A percentile compares a stretch with the other conserved stretches of the same genome.
phyloP scores from a whole-genome alignment of 208 protist genomes.

The Acanthamoeba castellanii region DNA sequence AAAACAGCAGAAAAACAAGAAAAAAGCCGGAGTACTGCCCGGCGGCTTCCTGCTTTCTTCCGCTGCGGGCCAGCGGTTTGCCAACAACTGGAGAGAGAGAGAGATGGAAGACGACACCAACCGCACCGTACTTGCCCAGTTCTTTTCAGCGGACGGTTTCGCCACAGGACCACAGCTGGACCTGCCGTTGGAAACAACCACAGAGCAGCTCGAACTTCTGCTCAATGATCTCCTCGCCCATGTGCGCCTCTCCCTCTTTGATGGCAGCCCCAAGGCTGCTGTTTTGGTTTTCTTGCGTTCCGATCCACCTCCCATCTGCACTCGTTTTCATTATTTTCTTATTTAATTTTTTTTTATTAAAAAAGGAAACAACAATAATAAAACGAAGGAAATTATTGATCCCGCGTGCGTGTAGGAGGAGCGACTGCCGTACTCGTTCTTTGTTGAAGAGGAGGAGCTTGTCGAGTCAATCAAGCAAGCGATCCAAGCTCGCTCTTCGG shows the following conservation, averaged over 20 bases:
- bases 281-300: too few relatives aligned
- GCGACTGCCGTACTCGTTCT: slow-evolving; percentile 96
- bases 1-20: neutral
- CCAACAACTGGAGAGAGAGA: neutral
- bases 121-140: slow-evolving; percentile 84
- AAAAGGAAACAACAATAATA: neutral
- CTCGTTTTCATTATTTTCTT: too few relatives aligned
- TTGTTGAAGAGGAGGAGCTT: slow-evolving; percentile 95
- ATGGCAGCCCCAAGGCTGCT: too few relatives aligned
- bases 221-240: slow-evolving; percentile 87
- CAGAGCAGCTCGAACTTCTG: slow-evolving; percentile 87
- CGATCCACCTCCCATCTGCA: too few relatives aligned
- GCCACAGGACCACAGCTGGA: slow-evolving; percentile 94
- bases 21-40: neutral
- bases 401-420: slow-evolving; percentile 83
- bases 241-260: slow-evolving; percentile 57
- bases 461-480: slow-evolving; percentile 92
- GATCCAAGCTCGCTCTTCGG: neutral
- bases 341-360: too few relatives aligned
- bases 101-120: slow-evolving; percentile 38
- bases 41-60: neutral
- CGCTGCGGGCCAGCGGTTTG: neutral
- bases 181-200: slow-evolving; percentile 93
- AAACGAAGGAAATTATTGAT: neutral
- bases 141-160: slow-evolving; percentile 88